These are phyloP conservation scores for Penicillium concentricum DNA, from an alignment of 2,329 filamentous ascomycete species.

Conservation along the genomic window DNA sequence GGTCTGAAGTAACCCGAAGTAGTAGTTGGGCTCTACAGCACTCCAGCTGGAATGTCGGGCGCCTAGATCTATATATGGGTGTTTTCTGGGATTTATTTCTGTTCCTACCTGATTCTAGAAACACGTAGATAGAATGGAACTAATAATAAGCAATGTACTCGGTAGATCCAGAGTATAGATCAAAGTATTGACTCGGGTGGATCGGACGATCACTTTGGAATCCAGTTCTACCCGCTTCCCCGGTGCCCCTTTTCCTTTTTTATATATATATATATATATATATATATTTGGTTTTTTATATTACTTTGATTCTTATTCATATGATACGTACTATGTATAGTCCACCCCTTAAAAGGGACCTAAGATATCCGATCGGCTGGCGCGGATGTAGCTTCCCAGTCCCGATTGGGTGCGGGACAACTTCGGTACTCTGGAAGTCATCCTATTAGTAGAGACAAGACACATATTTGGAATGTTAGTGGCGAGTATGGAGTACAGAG, in stretches of 20 bases:
- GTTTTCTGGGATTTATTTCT: not conserved
- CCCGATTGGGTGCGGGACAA: conserved; percentile 23
- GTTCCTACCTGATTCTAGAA: not conserved
- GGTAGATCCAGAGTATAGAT: conserved; percentile 1
- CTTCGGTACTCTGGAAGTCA: conserved; percentile 16
- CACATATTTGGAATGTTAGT: not conserved
- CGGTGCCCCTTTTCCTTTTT: conserved; percentile 6
- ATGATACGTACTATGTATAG: not conserved
- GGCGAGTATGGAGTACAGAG: not conserved
- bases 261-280: too few relatives aligned
- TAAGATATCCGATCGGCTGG: conserved; percentile 22
- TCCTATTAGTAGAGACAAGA: conserved; percentile 18
- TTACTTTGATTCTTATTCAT: not conserved
- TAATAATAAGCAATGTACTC: too few relatives aligned
- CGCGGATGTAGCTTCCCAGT: conserved; percentile 15
- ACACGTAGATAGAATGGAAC: not conserved
- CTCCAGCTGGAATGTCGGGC: not conserved
- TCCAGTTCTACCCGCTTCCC: conserved; percentile 13
- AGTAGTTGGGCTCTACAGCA: not conserved
- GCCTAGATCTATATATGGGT: not conserved
- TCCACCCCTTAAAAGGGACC: not conserved
- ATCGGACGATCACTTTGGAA: conserved; percentile 15
- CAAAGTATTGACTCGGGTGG: conserved; percentile 11
- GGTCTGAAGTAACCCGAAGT: not conserved
- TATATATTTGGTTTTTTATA: too few relatives aligned